A percentile compares a stretch with the other conserved stretches of the same genome.
Evolutionary conservation across 2,329 filamentous ascomycete genomes (phyloP).

Genomic region (Magnaporthiopsis poae): DNA sequence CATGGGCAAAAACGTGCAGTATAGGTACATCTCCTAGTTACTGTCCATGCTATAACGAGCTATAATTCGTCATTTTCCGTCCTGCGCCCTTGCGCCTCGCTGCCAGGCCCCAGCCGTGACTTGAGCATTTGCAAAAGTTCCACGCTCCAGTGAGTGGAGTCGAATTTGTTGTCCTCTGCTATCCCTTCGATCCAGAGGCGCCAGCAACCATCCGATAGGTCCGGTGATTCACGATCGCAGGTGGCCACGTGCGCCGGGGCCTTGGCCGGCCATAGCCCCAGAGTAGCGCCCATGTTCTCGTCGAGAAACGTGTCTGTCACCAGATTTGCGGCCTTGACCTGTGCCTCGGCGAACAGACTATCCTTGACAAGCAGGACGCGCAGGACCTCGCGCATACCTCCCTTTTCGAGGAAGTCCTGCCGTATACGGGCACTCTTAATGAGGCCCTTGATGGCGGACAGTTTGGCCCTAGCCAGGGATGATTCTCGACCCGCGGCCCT

Average conservation of each 20-base stretch:
- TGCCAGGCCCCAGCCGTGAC: constrained; percentile 18
- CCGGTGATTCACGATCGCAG: constrained; percentile 22
- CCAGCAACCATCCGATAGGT: constrained; percentile 41
- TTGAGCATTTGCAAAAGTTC: constrained; percentile 24
- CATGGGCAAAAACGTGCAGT: neutral
- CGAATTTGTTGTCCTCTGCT: constrained; percentile 25
- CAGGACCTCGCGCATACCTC: constrained; percentile 45
- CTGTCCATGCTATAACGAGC: neutral
- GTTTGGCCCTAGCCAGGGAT: constrained; percentile 26
- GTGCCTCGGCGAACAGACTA: constrained; percentile 39
- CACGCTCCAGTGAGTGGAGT: constrained; percentile 31
- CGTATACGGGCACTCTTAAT: constrained; percentile 44
- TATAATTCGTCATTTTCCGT: neutral
- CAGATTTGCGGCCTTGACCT: constrained; percentile 47
- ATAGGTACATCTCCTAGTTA: neutral
- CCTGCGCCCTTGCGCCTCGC: neutral
- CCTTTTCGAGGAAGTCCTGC: constrained; percentile 42
- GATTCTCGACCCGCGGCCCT: constrained; percentile 10
- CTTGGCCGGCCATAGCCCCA: constrained; percentile 47
- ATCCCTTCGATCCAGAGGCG: constrained; percentile 37
- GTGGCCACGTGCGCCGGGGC: constrained; percentile 23
- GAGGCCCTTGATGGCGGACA: constrained; percentile 46
- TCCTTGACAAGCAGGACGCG: constrained; percentile 34
- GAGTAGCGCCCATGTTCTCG: constrained; percentile 48
- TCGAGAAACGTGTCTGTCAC: constrained; percentile 60